These are phyloP conservation scores for Pseudisothecium myosuroides DNA, from an alignment of 225 moss, liverwort and hornwort species.

Conservation along the genomic window DNA sequence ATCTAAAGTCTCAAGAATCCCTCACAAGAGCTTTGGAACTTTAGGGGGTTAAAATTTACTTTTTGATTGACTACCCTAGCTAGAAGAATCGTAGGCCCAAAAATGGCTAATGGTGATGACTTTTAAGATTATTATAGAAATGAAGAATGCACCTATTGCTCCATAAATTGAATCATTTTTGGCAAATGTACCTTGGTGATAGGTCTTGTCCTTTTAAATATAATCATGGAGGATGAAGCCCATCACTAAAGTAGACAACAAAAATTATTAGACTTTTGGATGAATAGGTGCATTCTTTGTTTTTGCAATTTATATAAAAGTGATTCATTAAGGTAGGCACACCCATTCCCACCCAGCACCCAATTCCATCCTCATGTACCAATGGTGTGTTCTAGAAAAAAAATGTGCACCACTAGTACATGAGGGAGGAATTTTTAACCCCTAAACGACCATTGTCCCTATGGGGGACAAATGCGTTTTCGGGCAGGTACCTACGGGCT, in stretches of 20 bases:
- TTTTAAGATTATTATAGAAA: neutral
- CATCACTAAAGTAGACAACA: accelerated
- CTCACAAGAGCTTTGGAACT: no score
- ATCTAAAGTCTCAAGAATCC: no score
- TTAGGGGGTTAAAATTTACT: no score
- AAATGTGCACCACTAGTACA: no score
- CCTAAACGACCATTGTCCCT: no score
- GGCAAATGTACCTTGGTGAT: neutral
- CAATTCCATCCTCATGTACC: no score
- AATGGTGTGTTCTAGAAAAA: no score
- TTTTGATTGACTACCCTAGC: neutral
- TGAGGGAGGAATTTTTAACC: no score
- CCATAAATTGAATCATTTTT: neutral
- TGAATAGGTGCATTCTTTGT: neutral
- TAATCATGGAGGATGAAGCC: neutral
- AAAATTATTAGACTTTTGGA: neutral
- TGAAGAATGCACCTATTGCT: neutral
- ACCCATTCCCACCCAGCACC: no score
- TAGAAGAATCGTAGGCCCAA: accelerated
- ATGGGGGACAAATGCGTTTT: no score
- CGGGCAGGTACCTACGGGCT: no score
- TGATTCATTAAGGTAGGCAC: no score
- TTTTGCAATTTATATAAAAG: neutral
- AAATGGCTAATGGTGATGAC: neutral
- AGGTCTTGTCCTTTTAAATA: accelerated